phyloP scores from a whole-genome alignment of 805 yeast genomes.

The Zygoascus ofunaensis region DNA sequence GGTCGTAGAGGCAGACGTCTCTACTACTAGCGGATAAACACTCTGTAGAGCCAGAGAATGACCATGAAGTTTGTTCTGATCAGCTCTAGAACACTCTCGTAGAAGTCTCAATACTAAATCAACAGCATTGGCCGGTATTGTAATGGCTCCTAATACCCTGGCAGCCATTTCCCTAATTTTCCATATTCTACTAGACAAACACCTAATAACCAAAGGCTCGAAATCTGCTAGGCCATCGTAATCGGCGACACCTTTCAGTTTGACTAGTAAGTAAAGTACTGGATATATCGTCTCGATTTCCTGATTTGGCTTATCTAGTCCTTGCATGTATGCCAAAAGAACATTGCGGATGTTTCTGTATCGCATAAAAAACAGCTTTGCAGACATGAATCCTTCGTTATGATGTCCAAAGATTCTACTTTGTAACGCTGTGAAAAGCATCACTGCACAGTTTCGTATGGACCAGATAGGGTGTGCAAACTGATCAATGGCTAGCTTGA shows the following conservation, averaged over 20 bases:
- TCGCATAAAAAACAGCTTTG: conserved; percentile 62
- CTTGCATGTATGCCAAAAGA: conserved; percentile 30
- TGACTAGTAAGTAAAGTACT: conserved; percentile 59
- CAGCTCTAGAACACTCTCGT: conserved; percentile 12
- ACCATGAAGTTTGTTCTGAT: conserved; percentile 54
- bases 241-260: conserved; percentile 54
- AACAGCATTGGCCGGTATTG: conserved; percentile 27
- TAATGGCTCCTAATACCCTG: conserved; percentile 48
- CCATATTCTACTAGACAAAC: conserved; percentile 56
- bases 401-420: conserved; percentile 67
- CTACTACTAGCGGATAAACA: conserved; percentile 17
- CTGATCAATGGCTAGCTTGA: conserved; percentile 50
- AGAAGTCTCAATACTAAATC: conserved; percentile 27
- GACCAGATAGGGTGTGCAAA: conserved; percentile 74
- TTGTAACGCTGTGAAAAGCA: conserved; percentile 82
- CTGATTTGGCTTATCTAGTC: conserved; percentile 13
- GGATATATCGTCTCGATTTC: conserved; percentile 63
- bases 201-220: conserved; percentile 36
- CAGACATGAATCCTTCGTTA: conserved; percentile 29
- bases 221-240: conserved; percentile 47
- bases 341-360: conserved; percentile 45
- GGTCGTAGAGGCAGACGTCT: background rate
- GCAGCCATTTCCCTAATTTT: conserved; percentile 86
- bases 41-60: conserved; percentile 40
- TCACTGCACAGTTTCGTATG: conserved; percentile 81